Evolutionary conservation across 106 monocot species (phyloP).

Genomic region (Platanthera guangdongensis): DNA sequence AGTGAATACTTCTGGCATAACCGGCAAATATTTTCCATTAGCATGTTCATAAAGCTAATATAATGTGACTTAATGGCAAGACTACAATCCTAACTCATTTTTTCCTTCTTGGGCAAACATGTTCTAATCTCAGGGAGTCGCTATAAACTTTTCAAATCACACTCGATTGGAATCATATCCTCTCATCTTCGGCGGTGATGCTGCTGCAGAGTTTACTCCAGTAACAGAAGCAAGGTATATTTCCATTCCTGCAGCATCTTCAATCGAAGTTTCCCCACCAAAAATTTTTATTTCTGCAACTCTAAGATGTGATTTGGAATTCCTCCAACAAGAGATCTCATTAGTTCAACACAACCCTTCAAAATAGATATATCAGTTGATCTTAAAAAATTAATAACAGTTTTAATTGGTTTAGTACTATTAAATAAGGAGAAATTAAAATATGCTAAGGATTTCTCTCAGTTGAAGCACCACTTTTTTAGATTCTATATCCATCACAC

Average conservation of each 20-base stretch:
- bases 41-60: not conserved
- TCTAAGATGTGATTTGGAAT: too few relatives aligned
- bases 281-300: too few relatives aligned
- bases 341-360: too few relatives aligned
- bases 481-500: too few relatives aligned
- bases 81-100: not conserved
- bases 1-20: not conserved
- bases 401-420: too few relatives aligned
- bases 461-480: too few relatives aligned
- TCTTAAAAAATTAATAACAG: too few relatives aligned
- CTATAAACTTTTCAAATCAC: constrained; percentile 86
- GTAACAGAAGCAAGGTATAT: constrained; percentile 76
- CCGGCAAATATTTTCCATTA: constrained; percentile 1
- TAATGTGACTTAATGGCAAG: not conserved
- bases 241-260: not conserved
- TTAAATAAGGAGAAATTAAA: too few relatives aligned
- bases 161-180: constrained; percentile 44
- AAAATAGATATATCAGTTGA: too few relatives aligned
- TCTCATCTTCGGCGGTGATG: constrained; percentile 63
- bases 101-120: not conserved
- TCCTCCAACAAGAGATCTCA: too few relatives aligned
- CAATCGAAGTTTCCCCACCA: not conserved
- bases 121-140: constrained; percentile 42
- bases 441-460: too few relatives aligned
- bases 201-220: constrained; percentile 62